These are phyloP conservation scores for Lolium multiflorum DNA, from an alignment of 176 grass and related monocot genomes.

Conservation along the genomic window DNA sequence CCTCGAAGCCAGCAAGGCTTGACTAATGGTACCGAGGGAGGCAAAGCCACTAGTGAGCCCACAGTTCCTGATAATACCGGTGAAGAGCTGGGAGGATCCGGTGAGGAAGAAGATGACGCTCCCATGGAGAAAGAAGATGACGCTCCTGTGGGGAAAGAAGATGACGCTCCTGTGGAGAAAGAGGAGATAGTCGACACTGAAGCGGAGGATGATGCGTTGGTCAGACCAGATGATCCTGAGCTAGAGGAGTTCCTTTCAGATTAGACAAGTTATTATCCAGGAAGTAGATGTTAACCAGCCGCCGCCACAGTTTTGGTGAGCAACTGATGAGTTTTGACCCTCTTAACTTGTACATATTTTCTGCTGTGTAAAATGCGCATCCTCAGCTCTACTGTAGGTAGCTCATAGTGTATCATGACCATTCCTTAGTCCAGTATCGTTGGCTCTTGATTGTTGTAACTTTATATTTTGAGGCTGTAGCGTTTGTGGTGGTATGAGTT, in stretches of 20 bases:
- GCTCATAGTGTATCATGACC: background rate
- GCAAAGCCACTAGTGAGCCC: conserved; percentile 27
- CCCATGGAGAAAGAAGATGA: conserved; percentile 44
- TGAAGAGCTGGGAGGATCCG: conserved; percentile 45
- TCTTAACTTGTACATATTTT: conserved; percentile 42
- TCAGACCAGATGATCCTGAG: conserved; percentile 58
- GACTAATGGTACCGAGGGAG: background rate
- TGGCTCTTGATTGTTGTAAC: background rate
- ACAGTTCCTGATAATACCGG: conserved; percentile 29
- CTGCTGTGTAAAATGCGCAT: conserved; percentile 33
- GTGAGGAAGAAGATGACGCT: conserved; percentile 4
- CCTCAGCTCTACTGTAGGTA: background rate
- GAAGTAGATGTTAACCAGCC: conserved; percentile 23
- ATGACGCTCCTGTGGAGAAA: conserved; percentile 42
- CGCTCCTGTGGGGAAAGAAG: conserved; percentile 39
- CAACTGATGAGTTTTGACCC: conserved; percentile 34
- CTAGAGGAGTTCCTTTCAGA: conserved; percentile 70
- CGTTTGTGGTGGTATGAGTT: background rate
- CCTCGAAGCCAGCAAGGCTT: background rate
- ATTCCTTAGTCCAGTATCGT: background rate
- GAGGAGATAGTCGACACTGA: conserved; percentile 35
- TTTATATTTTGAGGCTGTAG: background rate
- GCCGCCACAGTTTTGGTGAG: conserved; percentile 19
- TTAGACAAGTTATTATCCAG: conserved; percentile 31
- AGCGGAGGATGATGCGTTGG: conserved; percentile 43